Percentiles rank a stretch among this genome's conserved stretches.
Evolutionary conservation across 2,329 filamentous ascomycete species (phyloP).

Genomic region (Metarhizium anisopliae): DNA sequence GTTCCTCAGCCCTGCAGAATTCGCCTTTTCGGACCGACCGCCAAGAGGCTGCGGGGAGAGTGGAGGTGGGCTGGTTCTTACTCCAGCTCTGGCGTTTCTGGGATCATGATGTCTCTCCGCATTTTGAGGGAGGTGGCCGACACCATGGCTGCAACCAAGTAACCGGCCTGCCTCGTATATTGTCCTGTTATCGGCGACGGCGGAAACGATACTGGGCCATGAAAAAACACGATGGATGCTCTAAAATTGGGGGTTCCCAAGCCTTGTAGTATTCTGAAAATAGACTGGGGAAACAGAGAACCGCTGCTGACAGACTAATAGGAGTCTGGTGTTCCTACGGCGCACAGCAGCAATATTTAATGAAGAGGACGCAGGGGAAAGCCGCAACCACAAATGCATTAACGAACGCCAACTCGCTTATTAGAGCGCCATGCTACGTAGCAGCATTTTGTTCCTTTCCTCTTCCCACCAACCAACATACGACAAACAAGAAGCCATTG

Average conservation of each 20-base stretch:
- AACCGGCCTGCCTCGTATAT: too few species aligned
- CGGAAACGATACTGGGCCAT: too few species aligned
- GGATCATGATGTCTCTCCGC: background rate
- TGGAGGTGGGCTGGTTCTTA: background rate
- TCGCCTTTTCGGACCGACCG: constrained; percentile 9
- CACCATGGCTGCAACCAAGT: background rate
- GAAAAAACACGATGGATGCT: too few species aligned
- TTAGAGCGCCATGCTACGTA: background rate
- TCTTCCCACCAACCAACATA: background rate
- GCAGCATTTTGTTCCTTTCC: background rate
- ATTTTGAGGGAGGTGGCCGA: background rate
- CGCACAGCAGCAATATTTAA: too few species aligned
- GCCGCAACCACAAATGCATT: too few species aligned
- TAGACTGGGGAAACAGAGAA: too few species aligned
- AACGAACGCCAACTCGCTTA: background rate
- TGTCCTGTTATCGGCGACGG: background rate
- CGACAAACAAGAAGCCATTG: too few species aligned
- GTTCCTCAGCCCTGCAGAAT: constrained; percentile 6
- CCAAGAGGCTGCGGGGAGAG: background rate
- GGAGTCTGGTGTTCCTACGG: too few species aligned
- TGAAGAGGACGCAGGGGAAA: too few species aligned
- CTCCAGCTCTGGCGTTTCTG: background rate
- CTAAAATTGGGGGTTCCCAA: too few species aligned
- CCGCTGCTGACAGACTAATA: too few species aligned
- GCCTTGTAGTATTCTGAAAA: too few species aligned